A percentile compares a stretch with the other conserved stretches of the same genome.
These are phyloP conservation scores for Rhizopogon sp. DNA, from an alignment of 768 basidiomycete genomes.

Conservation along the genomic window DNA sequence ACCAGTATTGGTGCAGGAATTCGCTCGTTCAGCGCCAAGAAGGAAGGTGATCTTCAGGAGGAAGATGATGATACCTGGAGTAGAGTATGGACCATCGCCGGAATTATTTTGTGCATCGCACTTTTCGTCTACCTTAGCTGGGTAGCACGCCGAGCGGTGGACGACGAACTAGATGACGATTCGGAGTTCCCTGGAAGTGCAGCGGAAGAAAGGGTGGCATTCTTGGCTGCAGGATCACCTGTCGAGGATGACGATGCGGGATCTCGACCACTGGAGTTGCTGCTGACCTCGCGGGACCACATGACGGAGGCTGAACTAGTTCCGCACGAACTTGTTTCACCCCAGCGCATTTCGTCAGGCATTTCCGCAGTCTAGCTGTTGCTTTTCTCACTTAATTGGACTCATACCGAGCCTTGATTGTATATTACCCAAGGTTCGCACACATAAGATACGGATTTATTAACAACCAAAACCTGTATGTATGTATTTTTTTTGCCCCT, in stretches of 20 bases:
- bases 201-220: slow-evolving; percentile 50
- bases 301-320: slow-evolving; percentile 48
- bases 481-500: slow-evolving; percentile 16
- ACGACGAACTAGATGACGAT: slow-evolving; percentile 48
- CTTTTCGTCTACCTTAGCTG: slow-evolving; percentile 78
- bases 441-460: neutral
- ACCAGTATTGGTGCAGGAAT: slow-evolving; percentile 84
- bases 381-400: neutral
- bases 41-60: slow-evolving; percentile 40
- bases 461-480: slow-evolving; percentile 3
- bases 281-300: slow-evolving; percentile 13
- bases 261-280: slow-evolving; percentile 7
- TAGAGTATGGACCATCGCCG: slow-evolving; percentile 58
- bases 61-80: slow-evolving; percentile 44
- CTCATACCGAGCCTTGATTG: neutral
- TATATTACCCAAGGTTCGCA: neutral
- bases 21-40: slow-evolving; percentile 63
- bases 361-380: slow-evolving; percentile 7
- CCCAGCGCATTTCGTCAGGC: slow-evolving; percentile 7
- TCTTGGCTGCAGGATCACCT: slow-evolving; percentile 36
- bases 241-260: slow-evolving; percentile 11
- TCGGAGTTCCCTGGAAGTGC: slow-evolving; percentile 21
- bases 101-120: slow-evolving; percentile 64
- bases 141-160: slow-evolving; percentile 69
- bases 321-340: slow-evolving; percentile 10